Evolutionary conservation across 2,329 filamentous ascomycete species (phyloP).

Genomic region (Plenodomus tracheiphilus): DNA sequence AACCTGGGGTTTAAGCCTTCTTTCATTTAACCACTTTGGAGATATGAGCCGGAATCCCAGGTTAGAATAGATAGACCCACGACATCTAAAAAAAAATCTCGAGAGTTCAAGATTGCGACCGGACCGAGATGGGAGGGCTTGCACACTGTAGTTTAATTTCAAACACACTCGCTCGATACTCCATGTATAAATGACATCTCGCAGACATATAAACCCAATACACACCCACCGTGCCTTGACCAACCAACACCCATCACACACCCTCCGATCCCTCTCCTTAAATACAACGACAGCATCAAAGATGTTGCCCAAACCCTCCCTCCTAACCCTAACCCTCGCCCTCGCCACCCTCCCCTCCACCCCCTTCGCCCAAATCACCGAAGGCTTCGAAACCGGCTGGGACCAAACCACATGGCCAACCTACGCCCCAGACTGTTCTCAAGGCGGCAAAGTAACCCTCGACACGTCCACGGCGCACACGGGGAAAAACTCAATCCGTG

Average conservation of each 20-base stretch:
- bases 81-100: slow-evolving; percentile 7
- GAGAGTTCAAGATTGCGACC: not conserved
- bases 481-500: slow-evolving; percentile 74
- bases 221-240: not conserved
- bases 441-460: slow-evolving; percentile 60
- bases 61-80: slow-evolving; percentile 5
- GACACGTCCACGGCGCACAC: slow-evolving; percentile 60
- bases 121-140: too few relatives aligned
- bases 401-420: slow-evolving; percentile 61
- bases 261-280: too few relatives aligned
- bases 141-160: too few relatives aligned
- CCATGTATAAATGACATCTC: too few relatives aligned
- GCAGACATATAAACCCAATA: too few relatives aligned
- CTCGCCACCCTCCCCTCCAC: slow-evolving; percentile 52
- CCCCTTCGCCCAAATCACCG: slow-evolving; percentile 57
- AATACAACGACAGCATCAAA: too few relatives aligned
- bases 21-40: slow-evolving; percentile 12
- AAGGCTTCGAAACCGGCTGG: slow-evolving; percentile 63
- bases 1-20: not conserved
- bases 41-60: slow-evolving; percentile 6
- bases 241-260: not conserved
- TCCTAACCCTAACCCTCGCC: slow-evolving; percentile 52
- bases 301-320: slow-evolving; percentile 51
- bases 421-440: slow-evolving; percentile 63
- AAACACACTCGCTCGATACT: too few relatives aligned